Conservation (phyloP, 2,329 filamentous ascomycete species). For the Xylaria sp. region DNA sequence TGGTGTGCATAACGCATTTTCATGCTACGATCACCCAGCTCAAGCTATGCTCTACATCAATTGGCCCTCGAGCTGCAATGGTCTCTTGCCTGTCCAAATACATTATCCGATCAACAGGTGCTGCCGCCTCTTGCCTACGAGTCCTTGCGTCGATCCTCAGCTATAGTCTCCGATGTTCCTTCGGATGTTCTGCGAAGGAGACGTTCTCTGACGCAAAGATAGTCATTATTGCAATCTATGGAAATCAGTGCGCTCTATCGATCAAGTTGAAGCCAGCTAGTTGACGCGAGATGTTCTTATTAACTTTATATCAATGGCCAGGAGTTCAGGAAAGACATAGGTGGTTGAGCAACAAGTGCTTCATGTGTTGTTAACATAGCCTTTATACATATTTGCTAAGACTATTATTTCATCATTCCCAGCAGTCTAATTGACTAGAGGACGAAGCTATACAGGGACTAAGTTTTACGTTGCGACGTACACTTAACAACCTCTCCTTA, state of each 20-base stretch:
- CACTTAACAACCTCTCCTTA: background rate
- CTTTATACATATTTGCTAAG: conserved; percentile 14
- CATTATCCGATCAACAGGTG: background rate
- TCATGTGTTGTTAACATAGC: conserved; percentile 8
- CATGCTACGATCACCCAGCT: background rate
- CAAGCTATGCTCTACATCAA: background rate
- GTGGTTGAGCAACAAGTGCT: background rate
- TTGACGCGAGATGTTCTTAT: background rate
- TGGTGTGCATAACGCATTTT: background rate
- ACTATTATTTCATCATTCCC: background rate
- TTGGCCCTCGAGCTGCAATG: background rate
- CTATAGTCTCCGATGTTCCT: background rate
- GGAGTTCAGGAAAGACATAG: conserved; percentile 18
- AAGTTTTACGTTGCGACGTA: background rate
- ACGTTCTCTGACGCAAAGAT: background rate
- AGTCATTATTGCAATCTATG: background rate
- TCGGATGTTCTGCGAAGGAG: background rate
- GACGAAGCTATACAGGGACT: background rate
- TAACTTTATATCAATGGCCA: conserved; percentile 4
- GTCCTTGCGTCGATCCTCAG: background rate
- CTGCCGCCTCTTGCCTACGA: background rate
- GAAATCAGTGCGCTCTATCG: background rate
- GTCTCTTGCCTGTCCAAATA: background rate
- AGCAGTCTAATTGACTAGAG: background rate
- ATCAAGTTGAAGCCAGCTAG: background rate